Evolutionary conservation across 2,329 filamentous ascomycete species (phyloP), one percentile per base, ranked within the genome.

Genomic region (Tolypocladium guangdongense): DNA sequence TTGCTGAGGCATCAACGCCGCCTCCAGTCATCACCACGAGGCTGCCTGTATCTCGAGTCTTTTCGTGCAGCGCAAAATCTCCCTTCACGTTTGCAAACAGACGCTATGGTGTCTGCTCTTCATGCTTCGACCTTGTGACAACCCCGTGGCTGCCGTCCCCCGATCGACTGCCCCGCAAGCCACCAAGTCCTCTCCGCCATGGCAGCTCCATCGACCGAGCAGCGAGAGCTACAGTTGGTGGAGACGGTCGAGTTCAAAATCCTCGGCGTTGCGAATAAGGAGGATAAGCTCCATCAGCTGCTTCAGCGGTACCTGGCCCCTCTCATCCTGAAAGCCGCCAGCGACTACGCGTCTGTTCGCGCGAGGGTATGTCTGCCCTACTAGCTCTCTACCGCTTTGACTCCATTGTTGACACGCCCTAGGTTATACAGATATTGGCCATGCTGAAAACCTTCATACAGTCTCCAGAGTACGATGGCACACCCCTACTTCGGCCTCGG

Each of bases 211-310:
- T 65, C 73, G 12, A 62, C 73, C 7, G 83, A 87, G 69, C 77
- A 86, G 68, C 82, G 84, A 57, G 90, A 96, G 78, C 77, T 95
- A 60, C 81, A 83, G 59, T 81, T 96, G 57, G 81, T 96, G 51
- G 87, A 88, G 63, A 92, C 88, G 65, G 86, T 95, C 47, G 90
- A 95, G 68, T 82, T 93, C 64, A 82, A 85, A 58, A 93, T 96
- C 63, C 66, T 83, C 18, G 86, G 82, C 32, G 81, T 92, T 51
- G 87, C 91, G 32, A 87, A 90, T 61, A 85, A 90, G 51, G 92
- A 96, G 66, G 77, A 82, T 57, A 95, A 92, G 71, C 80, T 99
- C 1, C 83, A 92, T 66, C 73, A 83, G 27, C 75, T 93, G 18
- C 77, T 99, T 20, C 83, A 87, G 63, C 84, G 81, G 43, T 96